Base-by-base conservation (phyloP, 805 yeast genomes). In the Saccharomycopsis vini region DNA sequence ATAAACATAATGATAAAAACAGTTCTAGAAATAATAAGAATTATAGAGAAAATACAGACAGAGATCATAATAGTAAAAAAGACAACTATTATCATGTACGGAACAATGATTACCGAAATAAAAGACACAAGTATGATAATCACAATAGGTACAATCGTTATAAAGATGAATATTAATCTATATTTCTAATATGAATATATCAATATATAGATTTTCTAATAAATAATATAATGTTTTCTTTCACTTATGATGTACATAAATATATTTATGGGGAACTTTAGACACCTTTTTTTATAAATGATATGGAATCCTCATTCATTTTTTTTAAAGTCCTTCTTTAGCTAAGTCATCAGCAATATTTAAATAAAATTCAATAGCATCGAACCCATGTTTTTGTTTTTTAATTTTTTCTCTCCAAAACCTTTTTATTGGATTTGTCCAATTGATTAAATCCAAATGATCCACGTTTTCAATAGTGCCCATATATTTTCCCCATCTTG, bases 401-500 rank as follows among this genome's bases (percentile, higher is more conserved):
- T 38, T 40, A 55, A 41, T 36, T 16, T 23, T 40, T 41, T 51
- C 52, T 56, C 56, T 67, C 65, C 42, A 63, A 32, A 49, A 60
- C 45, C 54, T 68, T 46, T 74, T 70, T 2, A 72, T 46, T 3
- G 68, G 56, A 53, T 79, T 81, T 39, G 79, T 73, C 94, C 95
- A 81, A 56, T 88, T 89, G 40, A 88, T 85, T 47, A 87, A 63
- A 58, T 89, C 95, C 47, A 86, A 64, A 62, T 88, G 97, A 61
- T 88, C 95, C 2, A 82, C 86, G 50, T 78, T 72, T 33, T 75
- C 75, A 29, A 89, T 59, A 0, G 92, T 83, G 0, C 96, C 97
- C 51, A 78, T 57, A 60, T 83, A 85, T 36, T 75, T 63, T 0
- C 96, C 96, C 95, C 96, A 88, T 54, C 72, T 73, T 1, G 94